phyloP scores from a whole-genome alignment of 2,329 filamentous ascomycete species.

The Exophiala aquamarina region DNA sequence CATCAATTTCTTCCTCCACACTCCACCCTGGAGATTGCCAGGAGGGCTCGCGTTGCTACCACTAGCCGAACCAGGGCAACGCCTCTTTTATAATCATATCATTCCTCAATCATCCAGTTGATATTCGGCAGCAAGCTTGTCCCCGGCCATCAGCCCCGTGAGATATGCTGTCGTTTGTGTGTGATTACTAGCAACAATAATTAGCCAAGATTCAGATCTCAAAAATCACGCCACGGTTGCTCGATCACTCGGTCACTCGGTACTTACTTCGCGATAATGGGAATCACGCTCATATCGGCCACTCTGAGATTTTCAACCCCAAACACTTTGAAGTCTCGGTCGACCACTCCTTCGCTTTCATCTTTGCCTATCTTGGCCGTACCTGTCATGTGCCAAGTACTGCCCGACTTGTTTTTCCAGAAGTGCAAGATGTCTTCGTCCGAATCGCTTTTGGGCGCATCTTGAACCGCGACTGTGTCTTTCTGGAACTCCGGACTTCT shows the following conservation, averaged over 20 bases:
- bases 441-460: conserved; percentile 46
- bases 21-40: too few relatives aligned
- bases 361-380: conserved; percentile 59
- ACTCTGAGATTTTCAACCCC: conserved; percentile 41
- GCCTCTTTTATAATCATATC: too few relatives aligned
- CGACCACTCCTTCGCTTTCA: conserved; percentile 49
- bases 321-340: conserved; percentile 41
- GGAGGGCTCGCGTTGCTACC: too few relatives aligned
- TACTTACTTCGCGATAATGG: conserved; percentile 35
- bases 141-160: conserved; percentile 52
- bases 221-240: conserved; percentile 1
- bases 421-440: conserved; percentile 56
- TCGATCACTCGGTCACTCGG: neutral
- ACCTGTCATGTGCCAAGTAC: conserved; percentile 57
- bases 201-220: neutral
- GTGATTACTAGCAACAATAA: conserved; percentile 43
- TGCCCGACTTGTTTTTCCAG: conserved; percentile 46
- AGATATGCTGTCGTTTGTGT: conserved; percentile 56
- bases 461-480: conserved; percentile 43
- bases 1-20: too few relatives aligned
- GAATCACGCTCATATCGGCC: conserved; percentile 45
- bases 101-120: conserved; percentile 29
- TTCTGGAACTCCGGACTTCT: conserved; percentile 47
- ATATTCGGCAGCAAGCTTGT: conserved; percentile 51
- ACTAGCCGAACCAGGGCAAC: neutral